Percentiles rank a stretch among this genome's conserved stretches.
phyloP scores from a whole-genome alignment of 164 flowering plant species.

The Vitis rupestris region DNA sequence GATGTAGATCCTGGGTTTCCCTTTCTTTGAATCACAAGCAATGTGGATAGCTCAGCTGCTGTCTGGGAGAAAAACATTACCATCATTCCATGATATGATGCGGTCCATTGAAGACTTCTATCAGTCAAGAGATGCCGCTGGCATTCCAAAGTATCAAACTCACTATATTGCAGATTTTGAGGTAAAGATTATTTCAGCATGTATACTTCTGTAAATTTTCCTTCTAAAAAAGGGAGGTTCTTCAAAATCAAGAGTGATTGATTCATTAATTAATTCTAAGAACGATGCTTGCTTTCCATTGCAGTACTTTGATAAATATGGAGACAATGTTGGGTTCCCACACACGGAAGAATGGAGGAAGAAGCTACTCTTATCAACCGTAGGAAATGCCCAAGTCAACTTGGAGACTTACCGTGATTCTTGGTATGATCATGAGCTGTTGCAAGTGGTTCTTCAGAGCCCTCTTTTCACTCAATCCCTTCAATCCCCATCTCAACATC shows the following conservation, averaged over 20 bases:
- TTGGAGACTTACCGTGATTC: constrained; percentile 76
- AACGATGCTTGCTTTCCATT: neutral
- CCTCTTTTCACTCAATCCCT: constrained; percentile 58
- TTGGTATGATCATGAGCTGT: constrained; percentile 55
- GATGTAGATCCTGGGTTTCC: constrained; percentile 70
- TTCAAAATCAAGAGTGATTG: neutral
- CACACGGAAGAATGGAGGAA: constrained; percentile 83
- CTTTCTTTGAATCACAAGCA: constrained; percentile 95
- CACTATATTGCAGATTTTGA: constrained; percentile 74
- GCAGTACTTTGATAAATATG: constrained; percentile 79
- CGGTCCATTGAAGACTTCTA: constrained; percentile 66
- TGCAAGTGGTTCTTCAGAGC: constrained; percentile 62
- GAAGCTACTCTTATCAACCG: constrained; percentile 51
- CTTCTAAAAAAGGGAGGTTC: neutral
- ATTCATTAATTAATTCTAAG: too few species aligned
- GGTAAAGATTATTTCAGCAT: constrained; percentile 27
- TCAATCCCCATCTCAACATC: too few species aligned
- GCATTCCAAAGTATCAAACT: constrained; percentile 71
- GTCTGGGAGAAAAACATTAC: constrained; percentile 71
- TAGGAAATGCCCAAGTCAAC: constrained; percentile 40
- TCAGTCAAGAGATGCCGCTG: constrained; percentile 57
- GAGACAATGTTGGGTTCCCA: constrained; percentile 67
- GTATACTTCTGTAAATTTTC: neutral
- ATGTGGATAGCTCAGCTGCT: constrained; percentile 84
- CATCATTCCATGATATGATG: constrained; percentile 90